Evolutionary conservation across 805 yeast species (phyloP), one percentile per base, ranked within the genome.

Genomic region (Sugiyamaella valdiviana): DNA sequence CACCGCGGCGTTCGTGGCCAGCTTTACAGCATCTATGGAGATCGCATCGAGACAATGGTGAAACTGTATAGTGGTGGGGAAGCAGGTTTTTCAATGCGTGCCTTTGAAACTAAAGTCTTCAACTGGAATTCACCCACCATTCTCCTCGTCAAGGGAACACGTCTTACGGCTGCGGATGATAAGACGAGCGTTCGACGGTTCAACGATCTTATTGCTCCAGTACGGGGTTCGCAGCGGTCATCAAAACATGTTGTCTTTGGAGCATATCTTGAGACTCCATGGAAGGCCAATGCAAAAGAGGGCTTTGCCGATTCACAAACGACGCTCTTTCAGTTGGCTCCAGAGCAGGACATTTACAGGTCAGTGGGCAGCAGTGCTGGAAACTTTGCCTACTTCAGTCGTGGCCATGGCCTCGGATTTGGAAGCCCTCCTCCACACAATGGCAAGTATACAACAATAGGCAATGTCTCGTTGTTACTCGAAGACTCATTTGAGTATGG

Each of bases 71-170:
- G 75, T 6, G 96, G 95, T 0, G 69, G 87, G 7, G 83, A 78
- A 42, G 72, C 80, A 44, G 98, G 98, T 1, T 91, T 85, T 62
- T 86, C 96, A 0, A 86, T 90, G 76, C 69, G 95, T 24, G 83
- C 96, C 0, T 75, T 91, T 50, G 96, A 90, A 65, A 76, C 83
- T 48, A 86, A 82, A 53, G 84, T 83, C 0, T 79, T 87, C 70
- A 87, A 89, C 57, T 91, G 97, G 96, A 80, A 78, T 56, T 93
- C 95, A 0, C 95, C 96, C 0, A 78, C 95, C 0, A 62, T 91
- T 1, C 55, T 90, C 6, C 51, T 90, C 0, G 70, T 91, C 0
- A 75, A 79, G 2, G 98, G 97, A 0, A 75, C 72, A 55, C 62
- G 55, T 14, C 49, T 63, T 4, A 22, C 37, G 35, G 29, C 54